These are phyloP conservation scores for Vaccinium macrocarpon DNA, from an alignment of 148 eudicot genomes.

Conservation along the genomic window DNA sequence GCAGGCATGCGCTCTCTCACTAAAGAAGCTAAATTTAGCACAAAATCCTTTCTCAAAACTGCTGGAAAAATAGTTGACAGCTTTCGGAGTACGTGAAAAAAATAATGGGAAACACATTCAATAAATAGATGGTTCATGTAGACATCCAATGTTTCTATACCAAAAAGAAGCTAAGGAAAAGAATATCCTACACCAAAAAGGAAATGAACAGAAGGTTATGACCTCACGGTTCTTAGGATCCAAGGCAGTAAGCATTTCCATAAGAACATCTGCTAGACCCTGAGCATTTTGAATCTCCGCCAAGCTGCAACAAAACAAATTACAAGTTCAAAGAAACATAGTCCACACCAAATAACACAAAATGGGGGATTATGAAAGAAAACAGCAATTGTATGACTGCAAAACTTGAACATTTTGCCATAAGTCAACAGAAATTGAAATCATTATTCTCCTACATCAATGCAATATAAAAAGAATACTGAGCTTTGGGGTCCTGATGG, in stretches of 20 bases:
- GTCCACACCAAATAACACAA: neutral
- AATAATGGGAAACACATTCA: neutral
- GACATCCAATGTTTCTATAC: neutral
- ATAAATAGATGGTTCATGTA: neutral
- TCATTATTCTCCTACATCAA: neutral
- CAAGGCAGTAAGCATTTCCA: constrained; percentile 74
- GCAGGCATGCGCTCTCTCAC: neutral
- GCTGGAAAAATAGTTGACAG: neutral
- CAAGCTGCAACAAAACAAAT: constrained; percentile 11
- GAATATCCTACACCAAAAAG: neutral
- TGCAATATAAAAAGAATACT: neutral
- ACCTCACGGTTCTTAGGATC: constrained; percentile 67
- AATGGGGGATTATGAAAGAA: neutral
- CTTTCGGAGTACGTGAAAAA: neutral
- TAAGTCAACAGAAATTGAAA: neutral
- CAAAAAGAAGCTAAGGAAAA: neutral
- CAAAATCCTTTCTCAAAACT: neutral
- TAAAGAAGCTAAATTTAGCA: neutral
- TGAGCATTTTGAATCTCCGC: constrained; percentile 68
- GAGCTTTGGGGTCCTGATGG: neutral
- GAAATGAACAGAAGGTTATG: neutral
- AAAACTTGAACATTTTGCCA: neutral
- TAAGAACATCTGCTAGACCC: constrained; percentile 71
- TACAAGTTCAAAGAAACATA: neutral
- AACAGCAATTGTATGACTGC: neutral